phyloP scores from a whole-genome alignment of 768 basidiomycete species.

The Pholiota microspora region DNA sequence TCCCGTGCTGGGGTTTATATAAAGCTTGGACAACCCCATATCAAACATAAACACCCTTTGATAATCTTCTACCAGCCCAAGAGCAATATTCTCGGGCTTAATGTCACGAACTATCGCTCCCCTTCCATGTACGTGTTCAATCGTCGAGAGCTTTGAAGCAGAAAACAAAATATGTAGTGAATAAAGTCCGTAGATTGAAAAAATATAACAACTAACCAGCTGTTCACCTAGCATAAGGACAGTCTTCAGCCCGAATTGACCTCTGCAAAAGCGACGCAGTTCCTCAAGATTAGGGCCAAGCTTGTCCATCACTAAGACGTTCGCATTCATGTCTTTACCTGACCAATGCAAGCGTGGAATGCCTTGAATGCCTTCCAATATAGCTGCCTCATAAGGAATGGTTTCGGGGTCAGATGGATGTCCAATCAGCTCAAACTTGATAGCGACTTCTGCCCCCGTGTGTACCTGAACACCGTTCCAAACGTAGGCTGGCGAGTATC shows the following conservation, averaged over 20 bases:
- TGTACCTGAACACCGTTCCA: neutral
- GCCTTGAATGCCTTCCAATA: slow-evolving; percentile 91
- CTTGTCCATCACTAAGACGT: slow-evolving; percentile 95
- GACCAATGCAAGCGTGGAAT: slow-evolving; percentile 94
- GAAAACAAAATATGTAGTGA: neutral
- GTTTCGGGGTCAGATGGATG: neutral
- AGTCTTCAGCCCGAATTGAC: slow-evolving; percentile 93
- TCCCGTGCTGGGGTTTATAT: slow-evolving; percentile 96
- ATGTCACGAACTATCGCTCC: slow-evolving; percentile 95
- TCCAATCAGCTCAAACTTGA: neutral
- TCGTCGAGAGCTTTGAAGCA: slow-evolving; percentile 36
- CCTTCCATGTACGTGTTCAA: slow-evolving; percentile 96
- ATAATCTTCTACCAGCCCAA: slow-evolving; percentile 97
- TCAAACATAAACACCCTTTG: slow-evolving; percentile 97
- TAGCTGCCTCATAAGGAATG: slow-evolving; percentile 58
- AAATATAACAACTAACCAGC: slow-evolving; percentile 76
- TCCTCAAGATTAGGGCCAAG: slow-evolving; percentile 86
- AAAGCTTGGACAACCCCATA: slow-evolving; percentile 98
- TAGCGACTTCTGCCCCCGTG: neutral
- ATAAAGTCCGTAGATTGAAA: neutral
- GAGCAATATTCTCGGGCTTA: slow-evolving; percentile 98
- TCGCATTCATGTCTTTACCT: slow-evolving; percentile 92
- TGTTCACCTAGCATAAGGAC: slow-evolving; percentile 95
- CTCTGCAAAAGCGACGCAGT: slow-evolving; percentile 87
- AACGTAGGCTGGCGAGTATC: neutral